A percentile compares a stretch with the other conserved stretches of the same genome.
Conservation (phyloP, 257 asterid species). For the Primulina eburnea region DNA sequence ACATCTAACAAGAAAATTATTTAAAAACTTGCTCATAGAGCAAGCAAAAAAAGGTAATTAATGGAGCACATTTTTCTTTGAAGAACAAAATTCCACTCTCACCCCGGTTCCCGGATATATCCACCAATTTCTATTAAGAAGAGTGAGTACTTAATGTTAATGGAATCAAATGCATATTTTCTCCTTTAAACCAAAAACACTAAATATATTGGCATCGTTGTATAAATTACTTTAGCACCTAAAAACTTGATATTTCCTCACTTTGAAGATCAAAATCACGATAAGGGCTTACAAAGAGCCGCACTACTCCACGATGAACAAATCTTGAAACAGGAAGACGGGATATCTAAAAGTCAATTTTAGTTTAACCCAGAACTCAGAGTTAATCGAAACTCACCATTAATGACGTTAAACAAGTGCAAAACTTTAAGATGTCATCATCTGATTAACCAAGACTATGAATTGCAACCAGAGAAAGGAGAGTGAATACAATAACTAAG, state of each 20-base stretch:
- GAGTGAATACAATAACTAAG: neutral
- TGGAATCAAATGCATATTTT: neutral
- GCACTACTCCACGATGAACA: neutral
- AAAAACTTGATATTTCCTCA: neutral
- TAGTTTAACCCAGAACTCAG: neutral
- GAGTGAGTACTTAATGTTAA: neutral
- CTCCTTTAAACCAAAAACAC: neutral
- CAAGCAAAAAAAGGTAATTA: neutral
- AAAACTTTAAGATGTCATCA: too few relatives aligned
- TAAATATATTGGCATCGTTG: neutral
- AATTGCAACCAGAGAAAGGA: neutral
- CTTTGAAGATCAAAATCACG: neutral
- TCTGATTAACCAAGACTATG: neutral
- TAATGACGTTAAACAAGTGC: neutral
- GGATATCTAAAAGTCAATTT: neutral
- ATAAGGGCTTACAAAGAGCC: neutral
- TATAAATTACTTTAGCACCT: neutral
- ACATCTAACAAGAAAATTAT: neutral
- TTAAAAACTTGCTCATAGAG: neutral
- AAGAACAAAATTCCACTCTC: neutral
- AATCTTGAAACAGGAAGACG: neutral
- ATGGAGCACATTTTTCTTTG: neutral
- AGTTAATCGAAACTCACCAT: neutral
- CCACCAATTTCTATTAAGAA: neutral
- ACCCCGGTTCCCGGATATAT: neutral